These are phyloP conservation scores for Nymphaea thermarum DNA, from an alignment of 164 flowering plant genomes.

Conservation along the genomic window DNA sequence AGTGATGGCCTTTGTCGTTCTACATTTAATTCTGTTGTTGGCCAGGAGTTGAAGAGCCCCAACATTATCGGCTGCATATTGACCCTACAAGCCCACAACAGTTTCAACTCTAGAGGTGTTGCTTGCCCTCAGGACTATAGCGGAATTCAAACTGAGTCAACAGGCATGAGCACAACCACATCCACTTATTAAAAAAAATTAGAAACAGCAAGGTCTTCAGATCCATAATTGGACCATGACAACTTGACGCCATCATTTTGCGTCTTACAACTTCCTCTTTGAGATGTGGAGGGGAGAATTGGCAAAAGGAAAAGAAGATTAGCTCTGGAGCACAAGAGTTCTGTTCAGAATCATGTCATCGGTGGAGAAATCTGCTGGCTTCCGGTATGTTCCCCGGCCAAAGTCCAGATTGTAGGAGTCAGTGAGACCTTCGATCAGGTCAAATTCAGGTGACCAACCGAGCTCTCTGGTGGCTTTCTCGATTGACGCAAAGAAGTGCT, in stretches of 20 bases:
- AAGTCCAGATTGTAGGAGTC: conserved; percentile 90
- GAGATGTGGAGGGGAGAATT: not conserved
- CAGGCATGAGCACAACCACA: too few species aligned
- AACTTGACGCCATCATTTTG: not conserved
- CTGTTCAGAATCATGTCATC: conserved; percentile 60
- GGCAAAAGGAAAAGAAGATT: not conserved
- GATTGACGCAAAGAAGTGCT: conserved; percentile 94
- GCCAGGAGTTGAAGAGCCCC: too few species aligned
- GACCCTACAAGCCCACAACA: too few species aligned
- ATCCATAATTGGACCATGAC: not conserved
- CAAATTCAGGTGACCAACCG: conserved; percentile 79
- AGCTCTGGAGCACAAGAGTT: conserved; percentile 1
- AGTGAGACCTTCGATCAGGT: conserved; percentile 67
- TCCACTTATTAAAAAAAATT: too few species aligned
- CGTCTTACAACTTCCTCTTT: not conserved
- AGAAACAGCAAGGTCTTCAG: not conserved
- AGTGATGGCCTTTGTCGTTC: too few species aligned
- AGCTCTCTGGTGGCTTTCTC: conserved; percentile 86
- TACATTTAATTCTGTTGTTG: too few species aligned
- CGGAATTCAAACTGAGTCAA: too few species aligned
- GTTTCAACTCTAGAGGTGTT: too few species aligned
- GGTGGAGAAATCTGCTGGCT: conserved; percentile 81
- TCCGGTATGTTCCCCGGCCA: conserved; percentile 83
- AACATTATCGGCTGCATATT: too few species aligned
- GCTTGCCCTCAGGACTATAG: too few species aligned